These are phyloP conservation scores for Trichoderma orchidacearum DNA, from an alignment of 495 filamentous ascomycete species.

Conservation along the genomic window DNA sequence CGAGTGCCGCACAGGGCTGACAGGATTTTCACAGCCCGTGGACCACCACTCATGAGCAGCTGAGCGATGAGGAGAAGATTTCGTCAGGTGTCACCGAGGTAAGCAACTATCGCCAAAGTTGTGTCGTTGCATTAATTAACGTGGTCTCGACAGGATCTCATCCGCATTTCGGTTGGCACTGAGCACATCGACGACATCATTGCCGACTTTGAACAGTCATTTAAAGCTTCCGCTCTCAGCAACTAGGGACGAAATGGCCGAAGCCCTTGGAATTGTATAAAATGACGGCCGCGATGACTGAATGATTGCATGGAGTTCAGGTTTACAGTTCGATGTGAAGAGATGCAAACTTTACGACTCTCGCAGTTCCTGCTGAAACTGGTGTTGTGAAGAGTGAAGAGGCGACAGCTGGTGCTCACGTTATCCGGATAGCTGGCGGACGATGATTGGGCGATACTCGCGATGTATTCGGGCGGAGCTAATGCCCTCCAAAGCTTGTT, in stretches of 20 bases:
- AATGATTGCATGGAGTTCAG: not conserved
- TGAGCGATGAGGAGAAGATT: slow-evolving; percentile 67
- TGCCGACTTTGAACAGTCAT: slow-evolving; percentile 87
- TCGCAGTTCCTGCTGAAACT: too few relatives aligned
- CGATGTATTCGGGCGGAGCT: too few relatives aligned
- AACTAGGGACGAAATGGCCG: slow-evolving; percentile 8
- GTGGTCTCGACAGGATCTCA: slow-evolving; percentile 44
- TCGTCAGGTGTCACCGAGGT: slow-evolving; percentile 74
- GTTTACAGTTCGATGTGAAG: too few relatives aligned
- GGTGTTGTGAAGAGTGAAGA: too few relatives aligned
- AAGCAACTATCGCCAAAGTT: slow-evolving; percentile 8
- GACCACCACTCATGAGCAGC: slow-evolving; percentile 93
- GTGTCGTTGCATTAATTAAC: not conserved
- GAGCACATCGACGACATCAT: slow-evolving; percentile 99
- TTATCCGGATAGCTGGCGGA: too few relatives aligned
- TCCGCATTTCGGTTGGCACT: slow-evolving; percentile 91
- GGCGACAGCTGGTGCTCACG: too few relatives aligned
- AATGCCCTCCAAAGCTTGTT: too few relatives aligned
- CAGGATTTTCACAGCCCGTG: slow-evolving; percentile 39
- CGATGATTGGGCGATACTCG: too few relatives aligned
- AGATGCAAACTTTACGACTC: not conserved
- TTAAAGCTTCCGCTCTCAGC: slow-evolving; percentile 36
- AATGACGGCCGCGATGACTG: not conserved
- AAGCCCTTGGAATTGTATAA: too few relatives aligned
- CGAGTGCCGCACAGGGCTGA: not conserved